These are phyloP conservation scores for Sporobolomyces phaffii DNA, from an alignment of 768 basidiomycete species.

Conservation along the genomic window DNA sequence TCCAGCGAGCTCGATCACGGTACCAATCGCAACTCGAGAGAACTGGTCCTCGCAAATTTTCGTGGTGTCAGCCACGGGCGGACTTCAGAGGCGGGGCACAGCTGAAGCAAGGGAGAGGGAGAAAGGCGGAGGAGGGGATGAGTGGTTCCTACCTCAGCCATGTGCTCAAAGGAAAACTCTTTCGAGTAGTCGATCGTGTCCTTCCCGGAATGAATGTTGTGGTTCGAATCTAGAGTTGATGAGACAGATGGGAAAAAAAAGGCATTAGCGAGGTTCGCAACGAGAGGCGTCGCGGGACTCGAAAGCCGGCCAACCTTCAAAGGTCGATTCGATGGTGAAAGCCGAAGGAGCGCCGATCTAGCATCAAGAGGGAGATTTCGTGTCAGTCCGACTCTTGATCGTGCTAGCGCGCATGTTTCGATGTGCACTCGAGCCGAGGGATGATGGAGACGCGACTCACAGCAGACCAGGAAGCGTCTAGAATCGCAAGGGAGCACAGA, in stretches of 20 bases:
- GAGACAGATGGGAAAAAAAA: background rate
- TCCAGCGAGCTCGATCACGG: constrained; percentile 41
- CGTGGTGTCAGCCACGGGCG: background rate
- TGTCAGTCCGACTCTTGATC: too few species aligned
- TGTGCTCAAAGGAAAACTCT: constrained; percentile 44
- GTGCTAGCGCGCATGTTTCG: too few species aligned
- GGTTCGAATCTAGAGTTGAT: background rate
- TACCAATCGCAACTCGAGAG: constrained; percentile 39
- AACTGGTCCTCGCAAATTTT: constrained; percentile 25
- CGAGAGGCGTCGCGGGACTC: background rate
- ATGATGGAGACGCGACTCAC: too few species aligned
- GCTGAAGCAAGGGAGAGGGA: background rate
- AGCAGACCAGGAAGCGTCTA: constrained; percentile 7
- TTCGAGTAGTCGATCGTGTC: constrained; percentile 35
- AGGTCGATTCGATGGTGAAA: constrained; percentile 37
- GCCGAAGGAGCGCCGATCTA: constrained; percentile 38
- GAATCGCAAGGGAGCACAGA: too few species aligned
- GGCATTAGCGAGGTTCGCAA: background rate
- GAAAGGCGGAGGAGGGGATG: background rate
- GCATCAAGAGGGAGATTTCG: constrained; percentile 34
- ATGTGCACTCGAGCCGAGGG: too few species aligned
- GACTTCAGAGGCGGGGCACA: too few species aligned
- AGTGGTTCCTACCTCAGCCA: constrained; percentile 20
- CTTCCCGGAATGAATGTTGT: constrained; percentile 37
- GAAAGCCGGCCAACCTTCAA: constrained; percentile 2